Evolutionary conservation across 306 rosid species (phyloP), one percentile per base, ranked within the genome.

Genomic region (Crataegus laevigata): DNA sequence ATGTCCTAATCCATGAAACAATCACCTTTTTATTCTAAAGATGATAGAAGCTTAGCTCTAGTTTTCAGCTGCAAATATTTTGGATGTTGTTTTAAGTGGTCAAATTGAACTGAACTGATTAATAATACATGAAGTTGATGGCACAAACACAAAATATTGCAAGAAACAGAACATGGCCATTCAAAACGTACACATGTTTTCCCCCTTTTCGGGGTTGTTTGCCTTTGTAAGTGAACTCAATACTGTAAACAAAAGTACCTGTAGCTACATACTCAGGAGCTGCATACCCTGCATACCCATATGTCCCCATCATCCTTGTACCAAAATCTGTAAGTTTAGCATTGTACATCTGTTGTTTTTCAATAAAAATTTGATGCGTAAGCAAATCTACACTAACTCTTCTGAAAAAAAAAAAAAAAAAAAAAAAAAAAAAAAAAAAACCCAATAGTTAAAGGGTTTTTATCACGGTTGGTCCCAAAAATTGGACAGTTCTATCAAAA

Each of bases 251-350:
- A 4, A 32, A 32, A 43, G 50, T 92, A 92, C 99, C 99, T 87
- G 99, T 92, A 51, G 93, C 94, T 92, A 96, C 84, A 64, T 96
- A 92, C 80, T 96, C 99, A 5, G 99, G 99, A 64, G 99, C 99
- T 14, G 99, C 98, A 77, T 96, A 96, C 50, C 99, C 99, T 14
- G 99, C 98, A 77, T 96, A 96, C 50, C 99, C 99, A 78, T 79
- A 90, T 8, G 98, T 96, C 59, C 97, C 99, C 98, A n/a, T n/a
- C n/a, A n/a, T n/a, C n/a, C n/a, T n/a, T n/a, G n/a, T n/a, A n/a
- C n/a, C n/a, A n/a, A n/a, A n/a, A n/a, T n/a, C n/a, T n/a, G n/a
- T n/a, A n/a, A n/a, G 98, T 71, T 92, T 90, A 32, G 96, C 98
- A 77, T 81, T 88, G 66, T 81, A 88, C 68, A 75, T 74, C 99